Evolutionary conservation across 352 stramenopile species (phyloP), one percentile per base, ranked within the genome.

Genomic region (Pythium aristosporum): DNA sequence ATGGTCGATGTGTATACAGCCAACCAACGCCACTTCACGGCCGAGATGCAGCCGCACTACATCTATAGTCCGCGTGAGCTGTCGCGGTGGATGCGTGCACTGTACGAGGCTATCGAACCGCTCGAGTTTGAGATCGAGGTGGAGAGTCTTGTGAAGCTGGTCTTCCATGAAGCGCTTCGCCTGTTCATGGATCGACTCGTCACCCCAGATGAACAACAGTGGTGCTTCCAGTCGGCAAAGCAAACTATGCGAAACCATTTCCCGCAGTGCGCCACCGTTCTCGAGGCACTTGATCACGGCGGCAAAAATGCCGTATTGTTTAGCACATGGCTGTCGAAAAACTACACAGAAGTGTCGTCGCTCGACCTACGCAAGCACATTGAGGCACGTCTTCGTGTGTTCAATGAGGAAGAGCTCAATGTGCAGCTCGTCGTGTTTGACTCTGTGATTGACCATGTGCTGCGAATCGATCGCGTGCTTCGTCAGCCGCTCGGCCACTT

Each of bases 341-440:
- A 98, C 56, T 99, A 99, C 70, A 89, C 88, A 12, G 89, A 97
- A 72, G 96, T 98, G 15, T 89, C 92, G 56, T 87, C 88, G 41
- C 75, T 90, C 21, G 93, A 98, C 52, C 76, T 99, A 21, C 94
- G 97, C 16, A 92, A 97, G 51, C 99, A 99, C 68, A 91, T 99
- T 44, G 87, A 92, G 80, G 96, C 97, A 15, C 87, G 98, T 21
- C 85, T 99, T 42, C 89, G 92, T 8, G 94, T 99, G 11, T 99
- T 99, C 76, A 99, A 99, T 69, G 98, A 99, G 74, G 98, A 99
- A 79, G 97, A 99, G 72, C 82, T 99, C 13, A 98, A 99, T 71
- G 97, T 99, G 34, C 97, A 96, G 47, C 75, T 99, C 3, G 97
- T 99, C n/a, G 89, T 99, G 37, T 99, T 99, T 70, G 98, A 99